phyloP scores from a whole-genome alignment of 345 rosid genomes.

The Corchorus olitorius region DNA sequence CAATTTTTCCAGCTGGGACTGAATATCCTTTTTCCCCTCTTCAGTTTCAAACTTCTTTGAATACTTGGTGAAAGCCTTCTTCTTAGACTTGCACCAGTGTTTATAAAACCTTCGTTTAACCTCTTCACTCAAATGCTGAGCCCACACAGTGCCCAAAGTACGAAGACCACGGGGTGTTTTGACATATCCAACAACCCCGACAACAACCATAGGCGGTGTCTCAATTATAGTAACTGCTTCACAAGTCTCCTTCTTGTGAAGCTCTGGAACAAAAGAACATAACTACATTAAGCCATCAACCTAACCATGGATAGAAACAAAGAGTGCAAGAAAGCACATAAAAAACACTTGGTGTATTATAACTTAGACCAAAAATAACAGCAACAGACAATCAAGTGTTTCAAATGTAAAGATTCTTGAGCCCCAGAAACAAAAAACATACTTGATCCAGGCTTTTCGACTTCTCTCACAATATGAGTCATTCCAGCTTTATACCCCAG shows the following conservation, averaged over 20 bases:
- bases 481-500: constrained; percentile 95
- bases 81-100: constrained; percentile 89
- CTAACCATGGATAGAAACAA: background rate
- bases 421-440: constrained; percentile 12
- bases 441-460: constrained; percentile 96
- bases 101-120: constrained; percentile 85
- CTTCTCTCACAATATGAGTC: constrained; percentile 96
- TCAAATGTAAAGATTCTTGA: background rate
- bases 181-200: constrained; percentile 90
- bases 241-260: constrained; percentile 95
- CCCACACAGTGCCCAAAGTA: constrained; percentile 78
- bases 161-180: constrained; percentile 86
- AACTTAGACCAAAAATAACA: background rate
- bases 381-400: background rate
- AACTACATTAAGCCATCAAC: background rate
- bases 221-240: constrained; percentile 85
- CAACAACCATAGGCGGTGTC: constrained; percentile 91
- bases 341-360: no score
- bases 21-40: constrained; percentile 71
- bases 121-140: constrained; percentile 88
- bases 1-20: constrained; percentile 73
- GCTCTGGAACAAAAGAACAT: constrained; percentile 43
- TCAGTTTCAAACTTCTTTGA: constrained; percentile 64
- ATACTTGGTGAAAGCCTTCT: constrained; percentile 82
- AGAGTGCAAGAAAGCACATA: background rate